phyloP scores from a whole-genome alignment of 306 rosid species.

The Erythrophleum fordii region DNA sequence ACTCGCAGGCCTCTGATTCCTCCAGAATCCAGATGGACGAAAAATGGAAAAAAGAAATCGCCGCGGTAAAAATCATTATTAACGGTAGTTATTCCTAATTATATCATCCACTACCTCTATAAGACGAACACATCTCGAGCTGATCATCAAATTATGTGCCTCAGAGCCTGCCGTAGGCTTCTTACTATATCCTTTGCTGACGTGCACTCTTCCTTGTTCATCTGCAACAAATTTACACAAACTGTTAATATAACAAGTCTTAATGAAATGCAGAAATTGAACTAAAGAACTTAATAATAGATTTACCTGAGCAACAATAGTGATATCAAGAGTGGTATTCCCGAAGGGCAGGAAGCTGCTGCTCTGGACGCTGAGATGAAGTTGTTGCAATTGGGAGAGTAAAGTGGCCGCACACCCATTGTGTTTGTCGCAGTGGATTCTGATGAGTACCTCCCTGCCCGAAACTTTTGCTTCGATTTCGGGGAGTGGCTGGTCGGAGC shows the following conservation, averaged over 20 bases:
- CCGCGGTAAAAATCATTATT: constrained; percentile 12
- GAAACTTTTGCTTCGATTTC: constrained; percentile 77
- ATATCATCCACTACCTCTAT: constrained; percentile 13
- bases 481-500: constrained; percentile 49
- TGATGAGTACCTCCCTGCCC: constrained; percentile 61
- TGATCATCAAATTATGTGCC: constrained; percentile 26
- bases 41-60: constrained; percentile 34
- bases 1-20: constrained; percentile 32
- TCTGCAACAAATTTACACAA: constrained; percentile 48
- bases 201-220: constrained; percentile 60
- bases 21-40: constrained; percentile 30
- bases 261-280: background rate
- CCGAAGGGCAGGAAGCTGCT: constrained; percentile 73
- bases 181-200: constrained; percentile 59
- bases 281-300: background rate
- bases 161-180: constrained; percentile 55
- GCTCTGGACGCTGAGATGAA: constrained; percentile 54
- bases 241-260: background rate
- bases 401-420: constrained; percentile 46
- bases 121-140: background rate
- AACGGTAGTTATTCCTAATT: constrained; percentile 16
- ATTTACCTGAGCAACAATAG: constrained; percentile 75
- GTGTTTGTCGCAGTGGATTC: constrained; percentile 65
- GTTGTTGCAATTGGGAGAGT: constrained; percentile 55
- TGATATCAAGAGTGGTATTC: constrained; percentile 56